Evolutionary conservation across 164 flowering plant species (phyloP).

Genomic region (Chimonanthus praecox): DNA sequence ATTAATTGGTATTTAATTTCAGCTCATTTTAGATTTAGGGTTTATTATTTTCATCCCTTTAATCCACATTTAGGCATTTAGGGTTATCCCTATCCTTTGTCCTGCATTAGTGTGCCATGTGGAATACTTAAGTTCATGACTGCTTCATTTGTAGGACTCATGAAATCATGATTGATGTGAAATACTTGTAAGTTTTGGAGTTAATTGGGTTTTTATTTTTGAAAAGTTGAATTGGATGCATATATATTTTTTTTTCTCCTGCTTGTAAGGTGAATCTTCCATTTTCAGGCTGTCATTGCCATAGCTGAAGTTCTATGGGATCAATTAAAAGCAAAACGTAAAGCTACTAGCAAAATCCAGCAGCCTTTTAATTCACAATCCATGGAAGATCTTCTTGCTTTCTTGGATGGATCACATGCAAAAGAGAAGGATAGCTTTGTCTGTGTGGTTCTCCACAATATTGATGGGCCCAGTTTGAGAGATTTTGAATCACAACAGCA

Average conservation of each 20-base stretch:
- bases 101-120: not conserved
- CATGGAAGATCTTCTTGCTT: slow-evolving; percentile 70
- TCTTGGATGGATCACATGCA: slow-evolving; percentile 49
- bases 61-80: too few species aligned
- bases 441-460: slow-evolving; percentile 73
- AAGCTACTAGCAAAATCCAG: slow-evolving; percentile 37
- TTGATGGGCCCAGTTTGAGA: slow-evolving; percentile 92
- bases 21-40: too few species aligned
- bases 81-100: too few species aligned
- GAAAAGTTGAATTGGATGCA: not conserved
- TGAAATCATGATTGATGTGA: not conserved
- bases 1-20: too few species aligned
- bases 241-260: not conserved
- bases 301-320: slow-evolving; percentile 76
- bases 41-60: too few species aligned
- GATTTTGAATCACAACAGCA: slow-evolving; percentile 77
- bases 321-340: slow-evolving; percentile 45
- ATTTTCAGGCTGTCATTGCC: slow-evolving; percentile 52
- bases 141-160: slow-evolving; percentile 1
- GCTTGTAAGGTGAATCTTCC: slow-evolving; percentile 1
- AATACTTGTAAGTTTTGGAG: not conserved
- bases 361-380: slow-evolving; percentile 66
- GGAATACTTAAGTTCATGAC: not conserved
- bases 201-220: not conserved
- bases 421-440: slow-evolving; percentile 50